These are phyloP conservation scores for Fusarium algeriense DNA, from an alignment of 2,329 filamentous ascomycete species.

Conservation along the genomic window DNA sequence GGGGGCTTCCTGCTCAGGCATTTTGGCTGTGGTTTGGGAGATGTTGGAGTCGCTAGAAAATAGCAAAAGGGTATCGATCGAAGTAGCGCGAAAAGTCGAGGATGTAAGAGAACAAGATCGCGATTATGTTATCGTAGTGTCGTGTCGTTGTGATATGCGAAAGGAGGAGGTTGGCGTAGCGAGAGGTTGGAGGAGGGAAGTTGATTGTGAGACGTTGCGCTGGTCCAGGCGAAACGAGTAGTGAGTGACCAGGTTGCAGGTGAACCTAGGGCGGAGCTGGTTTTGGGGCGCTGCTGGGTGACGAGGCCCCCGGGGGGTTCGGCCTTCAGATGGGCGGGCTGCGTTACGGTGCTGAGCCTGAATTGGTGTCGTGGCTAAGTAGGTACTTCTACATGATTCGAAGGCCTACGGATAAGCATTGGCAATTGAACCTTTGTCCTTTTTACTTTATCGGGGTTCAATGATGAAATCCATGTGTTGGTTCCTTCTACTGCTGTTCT, in stretches of 20 bases:
- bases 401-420: background rate
- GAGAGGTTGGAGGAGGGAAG: constrained; percentile 47
- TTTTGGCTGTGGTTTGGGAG: constrained; percentile 49
- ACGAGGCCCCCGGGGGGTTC: constrained; percentile 43
- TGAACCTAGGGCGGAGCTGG: constrained; percentile 22
- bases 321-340: constrained; percentile 16
- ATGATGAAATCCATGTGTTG: background rate
- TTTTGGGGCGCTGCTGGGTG: constrained; percentile 46
- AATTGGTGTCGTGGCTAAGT: constrained; percentile 12
- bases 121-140: constrained; percentile 29
- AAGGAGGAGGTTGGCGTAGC: constrained; percentile 42
- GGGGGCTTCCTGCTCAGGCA: constrained; percentile 71
- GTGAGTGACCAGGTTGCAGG: constrained; percentile 38
- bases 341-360: constrained; percentile 13
- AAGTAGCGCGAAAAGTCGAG: constrained; percentile 18
- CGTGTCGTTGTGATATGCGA: constrained; percentile 36
- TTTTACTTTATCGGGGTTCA: background rate
- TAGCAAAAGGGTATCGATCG: constrained; percentile 34
- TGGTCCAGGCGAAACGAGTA: constrained; percentile 49
- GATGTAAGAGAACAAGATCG: constrained; percentile 20
- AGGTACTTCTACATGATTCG: constrained; percentile 16
- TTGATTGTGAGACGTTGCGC: constrained; percentile 45
- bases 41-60: constrained; percentile 25
- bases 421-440: constrained; percentile 3
- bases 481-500: background rate